Evolutionary conservation across 164 flowering plant species (phyloP), one percentile per base, ranked within the genome.

Genomic region (Liquidambar formosana): DNA sequence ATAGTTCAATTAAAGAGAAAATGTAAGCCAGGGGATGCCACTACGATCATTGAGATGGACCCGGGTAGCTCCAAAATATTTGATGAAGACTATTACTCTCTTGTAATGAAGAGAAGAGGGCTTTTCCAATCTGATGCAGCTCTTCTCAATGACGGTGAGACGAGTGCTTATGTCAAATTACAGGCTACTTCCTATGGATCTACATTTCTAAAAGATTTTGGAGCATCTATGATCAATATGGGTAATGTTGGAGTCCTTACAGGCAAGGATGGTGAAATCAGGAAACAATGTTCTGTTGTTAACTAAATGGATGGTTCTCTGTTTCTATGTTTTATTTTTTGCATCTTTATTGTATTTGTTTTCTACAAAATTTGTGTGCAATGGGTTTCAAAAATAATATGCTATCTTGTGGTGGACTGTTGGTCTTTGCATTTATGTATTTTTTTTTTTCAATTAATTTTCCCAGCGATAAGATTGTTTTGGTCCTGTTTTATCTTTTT

Each of bases 121-220:
- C n/a, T n/a, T n/a, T n/a, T n/a, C n/a, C n/a, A n/a, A n/a, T n/a
- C n/a, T n/a, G n/a, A n/a, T n/a, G n/a, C n/a, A n/a, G n/a, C 91
- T 51, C 82, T 91, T 28, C 81, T 76, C 23, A 77, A 79, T 10
- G 72, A 84, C 59, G 18, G 48, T 18, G 57, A 75, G 14, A 80
- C 93, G 1, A 73, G 41, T 41, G 76, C 80, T 5, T 70, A 74
- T 41, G 67, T 84, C 5, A 47, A 10, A 8, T 61, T 63, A 54
- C 87, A 65, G 74, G 76, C 60, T 38, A 6, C 9, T 4, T 12
- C 56, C 33, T 10, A 45, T 45, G 57, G 75, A 26, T 63, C 77
- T 2, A 63, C 70, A 26, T 89, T 87, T 78, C 73, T 56, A 0
- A 49, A 63, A 5, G 96, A 87, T 56, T 91, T 91, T 65, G 83